A percentile compares a stretch with the other conserved stretches of the same genome.
phyloP scores from a whole-genome alignment of 2,329 filamentous ascomycete species.

The Penicillium sp. region DNA sequence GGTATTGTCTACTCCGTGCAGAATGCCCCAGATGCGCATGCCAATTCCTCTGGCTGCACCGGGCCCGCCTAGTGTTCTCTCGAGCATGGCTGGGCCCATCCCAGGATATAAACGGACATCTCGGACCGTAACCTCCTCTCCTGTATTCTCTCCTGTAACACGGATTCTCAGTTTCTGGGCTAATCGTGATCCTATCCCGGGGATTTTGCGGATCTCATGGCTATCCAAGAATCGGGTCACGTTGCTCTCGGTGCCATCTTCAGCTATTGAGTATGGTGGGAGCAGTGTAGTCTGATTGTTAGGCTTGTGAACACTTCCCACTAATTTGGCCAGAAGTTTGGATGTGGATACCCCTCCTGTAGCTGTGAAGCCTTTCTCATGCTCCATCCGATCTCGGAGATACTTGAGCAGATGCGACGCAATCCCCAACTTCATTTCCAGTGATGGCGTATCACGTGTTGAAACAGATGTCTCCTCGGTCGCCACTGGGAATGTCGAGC shows the following conservation, averaged over 20 bases:
- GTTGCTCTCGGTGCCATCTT: conserved; percentile 44
- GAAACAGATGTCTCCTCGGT: conserved; percentile 18
- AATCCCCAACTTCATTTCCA: conserved; percentile 66
- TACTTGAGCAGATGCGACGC: conserved; percentile 79
- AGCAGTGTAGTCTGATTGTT: conserved; percentile 82
- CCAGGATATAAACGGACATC: conserved; percentile 64
- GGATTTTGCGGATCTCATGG: conserved; percentile 76
- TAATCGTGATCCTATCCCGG: conserved; percentile 82
- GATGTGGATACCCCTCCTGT: conserved; percentile 86
- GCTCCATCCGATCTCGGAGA: conserved; percentile 70
- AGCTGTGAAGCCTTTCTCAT: conserved; percentile 78
- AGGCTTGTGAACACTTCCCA: conserved; percentile 81
- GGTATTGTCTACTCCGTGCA: conserved; percentile 77
- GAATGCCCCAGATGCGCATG: conserved; percentile 69
- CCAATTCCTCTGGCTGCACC: conserved; percentile 73
- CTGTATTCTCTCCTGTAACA: conserved; percentile 50
- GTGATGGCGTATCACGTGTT: conserved; percentile 16
- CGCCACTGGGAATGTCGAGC: conserved; percentile 57
- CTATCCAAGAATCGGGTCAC: conserved; percentile 70
- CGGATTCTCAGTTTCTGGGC: conserved; percentile 66
- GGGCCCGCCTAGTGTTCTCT: conserved; percentile 68
- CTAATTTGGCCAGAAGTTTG: conserved; percentile 83
- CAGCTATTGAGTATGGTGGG: conserved; percentile 55
- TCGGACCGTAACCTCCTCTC: conserved; percentile 61
- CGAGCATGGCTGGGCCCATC: conserved; percentile 66